Conservation (phyloP, 257 asterid genomes). For the Capsicum baccatum region DNA sequence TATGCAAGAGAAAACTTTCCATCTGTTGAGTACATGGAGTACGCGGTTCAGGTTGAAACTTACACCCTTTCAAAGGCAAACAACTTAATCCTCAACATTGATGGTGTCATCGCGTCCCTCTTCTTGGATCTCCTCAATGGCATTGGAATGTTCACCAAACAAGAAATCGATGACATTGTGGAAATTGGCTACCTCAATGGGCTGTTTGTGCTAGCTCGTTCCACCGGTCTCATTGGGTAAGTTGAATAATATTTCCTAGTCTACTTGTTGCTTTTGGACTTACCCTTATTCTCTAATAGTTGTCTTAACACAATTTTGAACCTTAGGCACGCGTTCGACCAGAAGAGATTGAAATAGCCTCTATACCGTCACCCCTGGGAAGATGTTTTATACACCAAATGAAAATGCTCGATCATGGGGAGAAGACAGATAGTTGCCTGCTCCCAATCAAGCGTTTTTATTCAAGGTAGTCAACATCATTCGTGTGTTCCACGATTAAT, state of each 20-base stretch:
- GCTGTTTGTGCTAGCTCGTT: slow-evolving; percentile 95
- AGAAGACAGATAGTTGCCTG: slow-evolving; percentile 17
- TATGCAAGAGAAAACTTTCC: slow-evolving; percentile 88
- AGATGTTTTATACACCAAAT: slow-evolving; percentile 96
- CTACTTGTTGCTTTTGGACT: not conserved
- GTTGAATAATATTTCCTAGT: slow-evolving; percentile 28
- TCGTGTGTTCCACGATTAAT: slow-evolving; percentile 41
- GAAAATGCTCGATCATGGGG: slow-evolving; percentile 27
- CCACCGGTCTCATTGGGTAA: slow-evolving; percentile 97
- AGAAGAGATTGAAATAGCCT: slow-evolving; percentile 95
- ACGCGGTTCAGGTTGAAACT: slow-evolving; percentile 86
- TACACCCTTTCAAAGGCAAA: slow-evolving; percentile 70
- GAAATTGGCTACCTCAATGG: slow-evolving; percentile 94
- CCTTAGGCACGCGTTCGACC: slow-evolving; percentile 89
- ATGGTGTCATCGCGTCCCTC: slow-evolving; percentile 92
- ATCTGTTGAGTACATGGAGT: slow-evolving; percentile 93
- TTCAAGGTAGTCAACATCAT: slow-evolving; percentile 37
- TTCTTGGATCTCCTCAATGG: slow-evolving; percentile 98
- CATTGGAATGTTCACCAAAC: slow-evolving; percentile 95
- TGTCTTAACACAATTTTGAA: not conserved
- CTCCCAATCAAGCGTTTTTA: not conserved
- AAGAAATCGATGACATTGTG: slow-evolving; percentile 91
- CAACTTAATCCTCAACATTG: slow-evolving; percentile 61
- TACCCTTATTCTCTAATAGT: not conserved
- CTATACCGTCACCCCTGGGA: slow-evolving; percentile 99